phyloP scores from a whole-genome alignment of 306 rosid genomes.

The Prunus armeniaca region DNA sequence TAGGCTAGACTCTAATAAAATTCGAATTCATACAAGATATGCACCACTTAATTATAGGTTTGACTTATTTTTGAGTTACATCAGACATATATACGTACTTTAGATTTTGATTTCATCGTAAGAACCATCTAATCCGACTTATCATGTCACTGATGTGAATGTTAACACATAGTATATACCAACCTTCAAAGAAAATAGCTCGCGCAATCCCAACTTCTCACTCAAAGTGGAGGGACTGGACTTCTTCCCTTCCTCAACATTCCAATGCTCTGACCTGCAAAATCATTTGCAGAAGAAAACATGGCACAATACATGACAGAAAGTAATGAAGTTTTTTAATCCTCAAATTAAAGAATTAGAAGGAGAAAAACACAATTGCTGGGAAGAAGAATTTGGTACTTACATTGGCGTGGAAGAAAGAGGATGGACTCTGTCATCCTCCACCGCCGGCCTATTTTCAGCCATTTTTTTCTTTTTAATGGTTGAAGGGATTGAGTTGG shows the following conservation, averaged over 20 bases:
- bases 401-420: not conserved
- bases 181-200: slow-evolving; percentile 28
- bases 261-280: slow-evolving; percentile 27
- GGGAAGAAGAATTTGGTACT: not conserved
- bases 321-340: not conserved
- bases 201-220: slow-evolving; percentile 33
- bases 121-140: not conserved
- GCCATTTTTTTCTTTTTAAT: not conserved
- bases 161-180: not conserved
- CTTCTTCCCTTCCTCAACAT: slow-evolving; percentile 23
- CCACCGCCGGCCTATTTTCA: not conserved
- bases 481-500: not conserved
- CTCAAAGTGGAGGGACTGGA: slow-evolving; percentile 10
- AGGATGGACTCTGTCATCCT: slow-evolving; percentile 13
- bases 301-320: not conserved
- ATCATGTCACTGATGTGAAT: not conserved
- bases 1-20: too few species aligned
- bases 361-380: too few species aligned
- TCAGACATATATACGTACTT: too few species aligned
- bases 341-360: not conserved
- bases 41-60: not conserved
- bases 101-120: not conserved
- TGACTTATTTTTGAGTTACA: too few species aligned
- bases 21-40: too few species aligned
- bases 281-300: not conserved